Conservation (phyloP, 495 filamentous ascomycete genomes). For the Neurospora intermedia region DNA sequence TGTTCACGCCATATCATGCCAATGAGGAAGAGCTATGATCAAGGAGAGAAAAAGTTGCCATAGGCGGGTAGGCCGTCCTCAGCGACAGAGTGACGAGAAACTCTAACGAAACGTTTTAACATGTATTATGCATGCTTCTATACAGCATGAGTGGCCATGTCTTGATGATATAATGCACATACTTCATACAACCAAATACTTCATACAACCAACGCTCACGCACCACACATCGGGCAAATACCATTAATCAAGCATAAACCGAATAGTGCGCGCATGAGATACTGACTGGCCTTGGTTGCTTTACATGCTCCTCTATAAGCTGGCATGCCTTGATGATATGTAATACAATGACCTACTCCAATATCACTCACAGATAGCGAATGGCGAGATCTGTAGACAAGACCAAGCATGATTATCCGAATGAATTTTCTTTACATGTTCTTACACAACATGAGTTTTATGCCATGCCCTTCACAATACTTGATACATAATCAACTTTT, state of each 20-base stretch:
- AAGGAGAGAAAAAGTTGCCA: not conserved
- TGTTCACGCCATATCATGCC: not conserved
- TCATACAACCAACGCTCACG: not conserved
- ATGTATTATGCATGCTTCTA: not conserved
- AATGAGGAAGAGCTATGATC: not conserved
- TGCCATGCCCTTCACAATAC: no score
- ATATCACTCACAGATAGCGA: no score
- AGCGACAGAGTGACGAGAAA: not conserved
- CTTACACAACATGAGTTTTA: no score
- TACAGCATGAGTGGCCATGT: not conserved
- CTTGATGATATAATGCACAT: not conserved
- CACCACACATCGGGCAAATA: not conserved
- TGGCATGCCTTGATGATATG: not conserved
- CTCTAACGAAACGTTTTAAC: not conserved
- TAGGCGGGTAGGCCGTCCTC: not conserved
- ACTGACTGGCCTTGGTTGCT: not conserved
- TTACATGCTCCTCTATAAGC: not conserved
- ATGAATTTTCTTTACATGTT: no score
- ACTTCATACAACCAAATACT: not conserved
- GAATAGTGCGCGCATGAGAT: not conserved
- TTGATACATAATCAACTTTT: no score
- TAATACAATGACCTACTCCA: no score
- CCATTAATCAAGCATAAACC: not conserved
- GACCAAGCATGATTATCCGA: no score
- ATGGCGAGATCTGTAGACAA: no score